Evolutionary conservation across 192 early-diverging fungal species (phyloP).

Genomic region (Linnemannia exigua): DNA sequence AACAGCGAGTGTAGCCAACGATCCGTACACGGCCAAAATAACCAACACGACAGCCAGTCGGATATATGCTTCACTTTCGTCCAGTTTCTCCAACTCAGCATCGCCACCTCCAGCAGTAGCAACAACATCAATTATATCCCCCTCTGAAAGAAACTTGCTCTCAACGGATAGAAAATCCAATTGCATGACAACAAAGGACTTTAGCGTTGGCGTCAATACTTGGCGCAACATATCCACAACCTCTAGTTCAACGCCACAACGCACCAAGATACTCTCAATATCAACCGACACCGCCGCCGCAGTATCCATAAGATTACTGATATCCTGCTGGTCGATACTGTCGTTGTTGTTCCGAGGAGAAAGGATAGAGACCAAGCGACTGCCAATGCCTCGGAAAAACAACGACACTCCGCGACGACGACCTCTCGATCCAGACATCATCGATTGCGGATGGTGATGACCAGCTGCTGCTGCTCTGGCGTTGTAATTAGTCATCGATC

Average conservation of each 20-base stretch:
- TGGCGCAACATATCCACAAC: neutral
- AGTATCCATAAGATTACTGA: neutral
- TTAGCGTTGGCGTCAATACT: neutral
- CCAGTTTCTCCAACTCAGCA: neutral
- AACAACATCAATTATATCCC: neutral
- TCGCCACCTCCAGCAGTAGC: neutral
- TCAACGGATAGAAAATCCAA: neutral
- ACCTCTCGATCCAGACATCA: neutral
- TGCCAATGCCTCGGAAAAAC: constrained; percentile 2
- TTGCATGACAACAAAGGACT: constrained; percentile 7
- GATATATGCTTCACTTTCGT: neutral
- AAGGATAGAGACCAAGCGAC: neutral
- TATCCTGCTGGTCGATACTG: neutral
- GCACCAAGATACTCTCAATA: neutral
- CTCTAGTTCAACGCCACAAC: neutral
- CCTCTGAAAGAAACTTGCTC: neutral
- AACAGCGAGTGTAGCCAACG: constrained; percentile 1
- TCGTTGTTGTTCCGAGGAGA: neutral
- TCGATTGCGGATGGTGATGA: neutral
- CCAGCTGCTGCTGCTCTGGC: too few relatives aligned
- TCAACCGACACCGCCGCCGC: neutral
- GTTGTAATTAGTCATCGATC: neutral
- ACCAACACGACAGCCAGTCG: neutral
- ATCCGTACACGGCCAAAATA: neutral
- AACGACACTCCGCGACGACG: neutral